Conservation (phyloP, 2,329 filamentous ascomycete species). For the Dactylellina cionopaga region DNA sequence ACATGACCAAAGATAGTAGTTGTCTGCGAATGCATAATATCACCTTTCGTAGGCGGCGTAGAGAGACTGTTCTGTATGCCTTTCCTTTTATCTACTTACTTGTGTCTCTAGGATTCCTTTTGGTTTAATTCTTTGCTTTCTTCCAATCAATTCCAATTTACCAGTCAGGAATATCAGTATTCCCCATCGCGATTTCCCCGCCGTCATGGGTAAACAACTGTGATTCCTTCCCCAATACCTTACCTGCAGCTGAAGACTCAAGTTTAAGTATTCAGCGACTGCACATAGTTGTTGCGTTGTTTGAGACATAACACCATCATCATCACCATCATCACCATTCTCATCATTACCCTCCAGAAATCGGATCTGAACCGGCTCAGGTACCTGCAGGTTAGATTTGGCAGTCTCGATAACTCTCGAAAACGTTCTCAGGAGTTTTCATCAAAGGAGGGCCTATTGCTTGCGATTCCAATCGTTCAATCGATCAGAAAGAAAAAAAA, state of each 20-base stretch:
- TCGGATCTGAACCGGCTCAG: too few relatives aligned
- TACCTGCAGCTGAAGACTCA: neutral
- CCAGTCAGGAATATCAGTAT: neutral
- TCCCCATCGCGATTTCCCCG: neutral
- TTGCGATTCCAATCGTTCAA: neutral
- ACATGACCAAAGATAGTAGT: slow-evolving; percentile 53
- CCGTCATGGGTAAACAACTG: neutral
- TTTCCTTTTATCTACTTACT: slow-evolving; percentile 48
- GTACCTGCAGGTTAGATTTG: neutral
- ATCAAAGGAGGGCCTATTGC: too few relatives aligned
- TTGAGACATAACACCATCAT: too few relatives aligned
- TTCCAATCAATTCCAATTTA: too few relatives aligned
- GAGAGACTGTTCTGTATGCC: slow-evolving; percentile 22
- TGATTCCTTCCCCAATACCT: neutral
- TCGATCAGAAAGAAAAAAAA: too few relatives aligned
- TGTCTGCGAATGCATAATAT: slow-evolving; percentile 53
- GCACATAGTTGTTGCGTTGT: too few relatives aligned
- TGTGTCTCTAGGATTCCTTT: slow-evolving; percentile 17
- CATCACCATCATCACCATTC: too few relatives aligned
- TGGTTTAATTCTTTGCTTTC: slow-evolving; percentile 17
- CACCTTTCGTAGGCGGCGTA: slow-evolving; percentile 52
- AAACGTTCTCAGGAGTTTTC: slow-evolving; percentile 28
- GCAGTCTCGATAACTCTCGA: neutral
- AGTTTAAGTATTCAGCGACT: too few relatives aligned
- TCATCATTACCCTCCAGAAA: too few relatives aligned